Evolutionary conservation across 2,329 filamentous ascomycete genomes (phyloP), one percentile per base, ranked within the genome.

Genomic region (Aspergillus novoparasiticus): DNA sequence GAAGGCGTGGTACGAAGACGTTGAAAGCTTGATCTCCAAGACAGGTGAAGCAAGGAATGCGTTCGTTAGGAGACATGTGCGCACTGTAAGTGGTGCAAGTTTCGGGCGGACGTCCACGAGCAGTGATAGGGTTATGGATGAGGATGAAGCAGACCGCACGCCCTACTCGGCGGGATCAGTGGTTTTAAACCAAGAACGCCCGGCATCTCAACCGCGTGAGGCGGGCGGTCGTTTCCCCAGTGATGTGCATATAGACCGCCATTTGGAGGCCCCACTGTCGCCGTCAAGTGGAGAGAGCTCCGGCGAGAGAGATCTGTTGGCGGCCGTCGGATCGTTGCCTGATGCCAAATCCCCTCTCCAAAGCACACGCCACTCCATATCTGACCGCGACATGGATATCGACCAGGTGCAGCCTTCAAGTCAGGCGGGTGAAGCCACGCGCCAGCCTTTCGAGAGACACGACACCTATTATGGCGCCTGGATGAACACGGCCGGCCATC

Each of bases 161-260:
- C 87, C 88, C 4, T 90, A 89, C 72, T 88, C 89, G 39, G 86
- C 88, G 45, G 85, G 88, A 71, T 76, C 74, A 8, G 72, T 75
- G 21, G 70, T 79, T 34, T 68, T 80, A 63, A 72, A 71, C 55
- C 76, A 77, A 57, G 75, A 77, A 59, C 75, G 76, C 58, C 77
- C 76, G 53, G 73, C 75, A 39, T 77, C 73, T 50, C 79, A 76
- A 61, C 75, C 77, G 55, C 89, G 93, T 79, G 88, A 92, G 86
- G 89, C 93, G 89, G 94, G 94, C 89, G 94, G 94, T 84, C 89
- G 94, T 79, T 99, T 99, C 83, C 94, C 94, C 81, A 96, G 92
- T 81, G 94, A 97, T 84, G 84, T 98, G 72, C 89, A 93, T 82
- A 86, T 96, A 78, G 91, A 93, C 79, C 89, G 92, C 83, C 89